Evolutionary conservation across 176 grass and related monocot species (phyloP).

Genomic region (Rhynchospora pubera): DNA sequence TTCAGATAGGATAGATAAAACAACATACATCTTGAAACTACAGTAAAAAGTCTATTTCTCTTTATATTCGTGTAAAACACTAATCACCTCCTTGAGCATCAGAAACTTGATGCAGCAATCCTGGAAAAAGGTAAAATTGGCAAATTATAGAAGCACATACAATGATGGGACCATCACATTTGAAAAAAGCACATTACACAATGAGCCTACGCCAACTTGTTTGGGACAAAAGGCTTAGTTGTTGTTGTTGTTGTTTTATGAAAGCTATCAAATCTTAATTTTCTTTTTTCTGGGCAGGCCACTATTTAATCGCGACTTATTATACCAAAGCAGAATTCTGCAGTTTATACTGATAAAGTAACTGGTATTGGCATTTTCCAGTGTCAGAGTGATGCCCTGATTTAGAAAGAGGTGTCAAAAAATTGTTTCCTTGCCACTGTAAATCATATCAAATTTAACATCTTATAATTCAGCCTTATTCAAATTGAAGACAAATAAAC

Average conservation of each 20-base stretch:
- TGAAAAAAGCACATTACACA: too few species aligned
- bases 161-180: neutral
- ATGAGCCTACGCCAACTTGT: too few species aligned
- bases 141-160: neutral
- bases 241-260: too few species aligned
- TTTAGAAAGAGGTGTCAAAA: neutral
- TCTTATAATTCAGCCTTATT: neutral
- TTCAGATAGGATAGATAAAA: neutral
- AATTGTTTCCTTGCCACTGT: neutral
- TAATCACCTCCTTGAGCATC: conserved; percentile 8
- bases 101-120: neutral
- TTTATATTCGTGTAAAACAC: neutral
- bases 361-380: neutral
- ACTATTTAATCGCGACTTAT: neutral
- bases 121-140: neutral
- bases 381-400: neutral
- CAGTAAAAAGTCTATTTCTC: neutral
- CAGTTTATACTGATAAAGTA: neutral
- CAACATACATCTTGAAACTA: conserved; percentile 14
- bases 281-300: neutral
- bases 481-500: neutral
- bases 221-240: too few species aligned
- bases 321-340: neutral
- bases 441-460: neutral
- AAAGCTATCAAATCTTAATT: too few species aligned